These are phyloP conservation scores for Artomyces pyxidatus DNA, from an alignment of 768 basidiomycete genomes.

Conservation along the genomic window DNA sequence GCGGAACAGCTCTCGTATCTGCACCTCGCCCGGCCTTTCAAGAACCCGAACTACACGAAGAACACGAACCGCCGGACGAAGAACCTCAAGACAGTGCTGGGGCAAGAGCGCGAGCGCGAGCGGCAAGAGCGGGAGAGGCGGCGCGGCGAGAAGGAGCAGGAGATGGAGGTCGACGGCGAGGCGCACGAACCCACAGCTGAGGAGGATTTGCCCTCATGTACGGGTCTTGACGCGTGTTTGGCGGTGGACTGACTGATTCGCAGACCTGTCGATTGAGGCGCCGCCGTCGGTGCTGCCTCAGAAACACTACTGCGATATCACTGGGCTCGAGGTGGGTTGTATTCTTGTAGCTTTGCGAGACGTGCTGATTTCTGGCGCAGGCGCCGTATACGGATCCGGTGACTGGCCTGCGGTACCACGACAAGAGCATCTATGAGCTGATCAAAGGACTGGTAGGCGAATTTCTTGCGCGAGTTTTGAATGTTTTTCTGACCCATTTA, in stretches of 20 bases:
- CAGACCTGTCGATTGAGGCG: conserved; percentile 78
- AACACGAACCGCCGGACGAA: conserved; percentile 67
- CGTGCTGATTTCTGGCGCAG: conserved; percentile 25
- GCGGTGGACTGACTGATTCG: not conserved
- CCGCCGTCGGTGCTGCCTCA: conserved; percentile 76
- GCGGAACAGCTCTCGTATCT: conserved; percentile 71
- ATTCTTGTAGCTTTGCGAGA: not conserved
- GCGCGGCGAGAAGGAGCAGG: conserved; percentile 37
- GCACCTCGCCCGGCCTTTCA: conserved; percentile 66
- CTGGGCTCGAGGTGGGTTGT: conserved; percentile 60
- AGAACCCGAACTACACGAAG: conserved; percentile 62
- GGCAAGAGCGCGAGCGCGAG: conserved; percentile 74
- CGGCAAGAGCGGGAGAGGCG: conserved; percentile 55
- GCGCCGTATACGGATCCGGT: conserved; percentile 81
- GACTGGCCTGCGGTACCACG: conserved; percentile 73
- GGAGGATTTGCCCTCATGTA: conserved; percentile 69
- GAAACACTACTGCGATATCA: conserved; percentile 78
- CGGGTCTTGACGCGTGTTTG: not conserved
- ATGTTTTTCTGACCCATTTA: not conserved
- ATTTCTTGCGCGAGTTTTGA: not conserved
- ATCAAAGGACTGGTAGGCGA: conserved; percentile 60
- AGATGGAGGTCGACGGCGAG: conserved; percentile 47
- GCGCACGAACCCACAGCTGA: conserved; percentile 22
- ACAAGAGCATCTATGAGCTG: conserved; percentile 81
- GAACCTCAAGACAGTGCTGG: conserved; percentile 71